phyloP scores from a whole-genome alignment of 179 eudicot genomes.

The Silene noctiflora region DNA sequence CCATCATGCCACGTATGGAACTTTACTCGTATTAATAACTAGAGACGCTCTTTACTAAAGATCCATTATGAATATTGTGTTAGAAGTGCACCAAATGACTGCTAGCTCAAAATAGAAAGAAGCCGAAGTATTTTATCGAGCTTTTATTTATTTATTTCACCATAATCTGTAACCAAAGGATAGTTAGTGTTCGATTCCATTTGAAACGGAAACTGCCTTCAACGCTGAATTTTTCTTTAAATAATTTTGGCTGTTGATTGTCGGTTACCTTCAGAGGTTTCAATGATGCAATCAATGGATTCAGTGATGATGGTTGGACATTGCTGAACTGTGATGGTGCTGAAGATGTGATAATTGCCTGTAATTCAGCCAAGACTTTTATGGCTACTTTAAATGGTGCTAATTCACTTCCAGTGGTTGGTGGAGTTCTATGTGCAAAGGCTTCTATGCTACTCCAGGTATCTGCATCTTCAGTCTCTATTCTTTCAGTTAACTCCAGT shows the following conservation, averaged over 20 bases:
- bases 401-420: slow-evolving; percentile 46
- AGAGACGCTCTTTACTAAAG: too few relatives aligned
- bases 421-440: slow-evolving; percentile 90
- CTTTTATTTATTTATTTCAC: too few relatives aligned
- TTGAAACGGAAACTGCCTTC: too few relatives aligned
- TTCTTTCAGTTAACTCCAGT: too few relatives aligned
- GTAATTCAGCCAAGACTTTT: slow-evolving; percentile 58
- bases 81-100: too few relatives aligned
- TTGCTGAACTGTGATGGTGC: slow-evolving; percentile 65
- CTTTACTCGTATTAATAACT: too few relatives aligned
- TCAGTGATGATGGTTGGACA: slow-evolving; percentile 92
- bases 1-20: too few relatives aligned
- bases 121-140: too few relatives aligned
- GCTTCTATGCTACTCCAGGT: slow-evolving; percentile 98
- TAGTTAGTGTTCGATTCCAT: too few relatives aligned
- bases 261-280: slow-evolving; percentile 58
- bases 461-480: not conserved
- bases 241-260: not conserved
- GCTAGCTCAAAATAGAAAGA: too few relatives aligned
- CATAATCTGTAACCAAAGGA: too few relatives aligned
- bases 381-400: slow-evolving; percentile 40
- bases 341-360: slow-evolving; percentile 75
- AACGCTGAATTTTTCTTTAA: not conserved
- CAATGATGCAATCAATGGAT: slow-evolving; percentile 90
- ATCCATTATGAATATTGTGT: too few relatives aligned